Base-by-base conservation (phyloP, 257 asterid species). In the Solanum verrucosum region DNA sequence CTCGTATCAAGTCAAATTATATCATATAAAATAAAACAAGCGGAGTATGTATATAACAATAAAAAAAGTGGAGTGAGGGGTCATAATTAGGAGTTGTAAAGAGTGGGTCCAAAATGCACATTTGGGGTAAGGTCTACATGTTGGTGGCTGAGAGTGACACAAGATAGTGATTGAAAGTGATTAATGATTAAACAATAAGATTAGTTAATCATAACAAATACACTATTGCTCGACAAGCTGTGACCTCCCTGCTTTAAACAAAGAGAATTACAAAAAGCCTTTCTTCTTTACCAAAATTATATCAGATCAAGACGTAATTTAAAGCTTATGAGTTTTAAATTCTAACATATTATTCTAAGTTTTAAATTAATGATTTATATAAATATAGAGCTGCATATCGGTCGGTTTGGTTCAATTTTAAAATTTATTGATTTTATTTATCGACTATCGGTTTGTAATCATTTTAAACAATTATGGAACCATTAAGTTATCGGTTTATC, bases 141-240 rank as follows among this genome's bases (percentile, higher is more conserved):
- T 89, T 90, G 92, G 92, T 90, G 91, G 84, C 90, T 87, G 87
- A 23, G 88, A 89, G 92, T 79, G 91, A 91, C 95, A 91, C 35
- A 74, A 88, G 89, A 86, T 87, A 89, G 92, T 92, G 89, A 89
- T 59, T 89, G 85, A 91, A 87, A 85, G 89, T 86, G 90, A 91
- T 85, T 84, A 78, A 86, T 84, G 84, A 87, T 60, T 87, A 40
- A 71, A 87, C 38, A 75, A 75, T 88, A 87, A 88, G 87, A 91
- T 90, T 91, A 89, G 75, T 92, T 88, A 87, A 89, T 85, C 75
- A 87, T 86, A 86, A 86, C 77, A 68, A 85, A 68, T 68, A 85
- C 87, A 84, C 63, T 93, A 90, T 90, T 92, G 95, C 95, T 92
- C 88, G 93, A 94, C 95, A 94, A 93, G 90, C 81, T 92, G 92